Conservation (phyloP, 2,329 filamentous ascomycete genomes). For the Aspergillus sp. region DNA sequence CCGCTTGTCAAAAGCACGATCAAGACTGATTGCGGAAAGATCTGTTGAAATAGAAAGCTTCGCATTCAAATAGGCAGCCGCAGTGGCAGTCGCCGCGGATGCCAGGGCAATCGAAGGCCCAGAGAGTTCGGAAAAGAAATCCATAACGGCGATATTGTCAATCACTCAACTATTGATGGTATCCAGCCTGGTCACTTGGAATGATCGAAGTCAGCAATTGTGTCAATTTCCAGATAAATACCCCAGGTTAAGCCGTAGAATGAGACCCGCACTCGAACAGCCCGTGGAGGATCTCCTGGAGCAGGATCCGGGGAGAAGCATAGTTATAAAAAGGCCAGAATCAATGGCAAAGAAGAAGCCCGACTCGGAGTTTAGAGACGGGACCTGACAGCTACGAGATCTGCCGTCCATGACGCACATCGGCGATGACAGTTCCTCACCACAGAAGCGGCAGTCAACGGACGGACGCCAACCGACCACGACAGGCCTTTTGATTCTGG, state of each 20-base stretch:
- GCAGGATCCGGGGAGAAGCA: too few species aligned
- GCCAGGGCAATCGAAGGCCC: conserved; percentile 26
- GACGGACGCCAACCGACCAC: too few species aligned
- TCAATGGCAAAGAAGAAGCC: not conserved
- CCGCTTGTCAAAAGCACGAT: conserved; percentile 28
- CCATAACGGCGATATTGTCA: conserved; percentile 14
- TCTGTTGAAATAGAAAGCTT: conserved; percentile 39
- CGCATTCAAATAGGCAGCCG: conserved; percentile 40
- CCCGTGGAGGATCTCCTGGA: too few species aligned
- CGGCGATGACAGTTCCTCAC: too few species aligned
- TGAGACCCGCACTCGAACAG: too few species aligned
- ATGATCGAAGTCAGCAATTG: too few species aligned
- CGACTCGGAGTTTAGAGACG: conserved; percentile 16
- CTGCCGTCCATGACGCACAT: not conserved
- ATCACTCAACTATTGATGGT: not conserved
- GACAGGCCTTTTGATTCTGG: too few species aligned
- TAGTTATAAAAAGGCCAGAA: too few species aligned
- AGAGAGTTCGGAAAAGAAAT: conserved; percentile 22
- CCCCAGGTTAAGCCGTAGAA: too few species aligned
- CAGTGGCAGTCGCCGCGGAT: conserved; percentile 30
- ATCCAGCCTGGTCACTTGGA: not conserved
- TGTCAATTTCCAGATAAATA: too few species aligned
- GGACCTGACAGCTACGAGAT: conserved; percentile 13
- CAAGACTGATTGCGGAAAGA: conserved; percentile 28
- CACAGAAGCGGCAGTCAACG: too few species aligned